A percentile compares a stretch with the other conserved stretches of the same genome.
phyloP scores from a whole-genome alignment of 108 stramenopile species.

The Asterionellopsis glacialis region DNA sequence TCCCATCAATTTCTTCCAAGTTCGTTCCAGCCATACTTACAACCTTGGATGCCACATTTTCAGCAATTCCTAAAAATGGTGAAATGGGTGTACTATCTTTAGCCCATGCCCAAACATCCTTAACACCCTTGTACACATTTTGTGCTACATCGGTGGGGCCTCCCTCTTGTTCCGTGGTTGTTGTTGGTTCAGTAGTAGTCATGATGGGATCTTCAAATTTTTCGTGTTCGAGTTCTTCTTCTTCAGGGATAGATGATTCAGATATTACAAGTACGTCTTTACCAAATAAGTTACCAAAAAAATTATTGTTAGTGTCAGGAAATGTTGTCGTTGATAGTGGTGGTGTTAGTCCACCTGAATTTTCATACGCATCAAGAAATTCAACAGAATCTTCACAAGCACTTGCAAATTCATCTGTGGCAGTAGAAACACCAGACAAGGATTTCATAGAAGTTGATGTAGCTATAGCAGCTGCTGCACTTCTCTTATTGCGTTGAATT shows the following conservation, averaged over 20 bases:
- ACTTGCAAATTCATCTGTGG: constrained; percentile 17
- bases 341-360: no score
- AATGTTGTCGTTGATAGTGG: background rate
- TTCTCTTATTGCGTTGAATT: background rate
- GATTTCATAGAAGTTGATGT: background rate
- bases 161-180: constrained; percentile 6
- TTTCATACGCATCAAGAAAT: background rate
- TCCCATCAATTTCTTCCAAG: constrained; percentile 29
- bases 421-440: background rate
- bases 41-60: constrained; percentile 60
- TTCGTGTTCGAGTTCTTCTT: background rate
- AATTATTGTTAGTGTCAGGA: background rate
- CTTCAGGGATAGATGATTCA: constrained; percentile 1
- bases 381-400: constrained; percentile 3
- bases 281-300: constrained; percentile 1
- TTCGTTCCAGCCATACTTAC: constrained; percentile 39
- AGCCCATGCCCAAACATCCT: constrained; percentile 72
- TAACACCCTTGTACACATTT: constrained; percentile 46
- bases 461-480: background rate
- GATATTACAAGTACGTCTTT: constrained; percentile 8
- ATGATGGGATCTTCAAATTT: background rate
- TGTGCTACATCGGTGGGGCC: constrained; percentile 43
- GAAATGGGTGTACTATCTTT: constrained; percentile 53
- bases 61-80: constrained; percentile 54
- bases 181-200: constrained; percentile 5